Conservation (phyloP, 768 basidiomycete genomes). For the Rhizopogon salebrosus region DNA sequence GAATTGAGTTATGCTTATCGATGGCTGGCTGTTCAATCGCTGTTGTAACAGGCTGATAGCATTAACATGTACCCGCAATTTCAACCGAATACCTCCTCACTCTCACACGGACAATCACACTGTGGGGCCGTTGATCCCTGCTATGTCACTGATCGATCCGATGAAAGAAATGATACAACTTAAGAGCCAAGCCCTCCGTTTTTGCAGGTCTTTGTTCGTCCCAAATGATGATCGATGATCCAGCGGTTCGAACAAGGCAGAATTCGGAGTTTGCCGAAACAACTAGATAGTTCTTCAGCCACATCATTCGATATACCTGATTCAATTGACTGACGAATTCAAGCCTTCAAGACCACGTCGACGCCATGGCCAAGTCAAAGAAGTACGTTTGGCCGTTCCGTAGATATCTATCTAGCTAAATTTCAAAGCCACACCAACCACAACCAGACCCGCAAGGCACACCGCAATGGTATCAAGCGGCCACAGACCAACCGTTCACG, state of each 20-base stretch:
- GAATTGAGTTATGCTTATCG: no score
- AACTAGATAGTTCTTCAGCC: conserved; percentile 32
- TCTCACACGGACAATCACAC: background rate
- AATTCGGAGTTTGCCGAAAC: conserved; percentile 19
- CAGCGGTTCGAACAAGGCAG: no score
- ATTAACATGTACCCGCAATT: no score
- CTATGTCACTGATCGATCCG: no score
- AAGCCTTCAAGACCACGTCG: conserved; percentile 10
- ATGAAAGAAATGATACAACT: no score
- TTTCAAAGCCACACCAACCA: conserved; percentile 77
- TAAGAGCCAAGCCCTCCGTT: no score
- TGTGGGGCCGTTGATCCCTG: no score
- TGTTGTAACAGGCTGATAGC: no score
- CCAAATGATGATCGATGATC: no score
- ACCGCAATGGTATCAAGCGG: conserved; percentile 95
- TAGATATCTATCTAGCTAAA: conserved; percentile 10
- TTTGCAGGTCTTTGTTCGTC: no score
- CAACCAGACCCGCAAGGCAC: conserved; percentile 96
- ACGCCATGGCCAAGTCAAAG: conserved; percentile 94
- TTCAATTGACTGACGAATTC: background rate
- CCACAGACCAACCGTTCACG: conserved; percentile 68
- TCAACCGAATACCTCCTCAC: conserved; percentile 2
- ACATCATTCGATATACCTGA: conserved; percentile 11
- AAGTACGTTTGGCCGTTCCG: conserved; percentile 51
- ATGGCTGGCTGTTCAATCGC: no score